These are phyloP conservation scores for Harringtonia lauricola DNA, from an alignment of 2,329 filamentous ascomycete species.

Conservation along the genomic window DNA sequence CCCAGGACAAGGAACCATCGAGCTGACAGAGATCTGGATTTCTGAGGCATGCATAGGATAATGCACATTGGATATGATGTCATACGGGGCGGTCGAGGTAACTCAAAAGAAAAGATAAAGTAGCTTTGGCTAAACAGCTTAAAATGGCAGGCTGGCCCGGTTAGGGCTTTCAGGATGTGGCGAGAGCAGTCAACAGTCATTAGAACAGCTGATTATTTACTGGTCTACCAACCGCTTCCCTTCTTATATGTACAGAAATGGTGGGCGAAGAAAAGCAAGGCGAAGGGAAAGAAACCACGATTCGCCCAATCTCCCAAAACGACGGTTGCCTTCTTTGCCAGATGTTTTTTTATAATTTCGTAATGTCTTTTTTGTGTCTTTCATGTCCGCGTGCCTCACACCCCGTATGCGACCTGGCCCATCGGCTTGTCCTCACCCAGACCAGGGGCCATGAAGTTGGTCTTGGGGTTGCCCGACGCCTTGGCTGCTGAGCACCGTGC, in stretches of 20 bases:
- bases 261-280: conserved; percentile 1
- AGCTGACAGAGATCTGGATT: too few relatives aligned
- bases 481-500: conserved; percentile 92
- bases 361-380: conserved; percentile 10
- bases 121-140: too few relatives aligned
- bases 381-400: conserved; percentile 20
- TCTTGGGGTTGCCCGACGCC: conserved; percentile 66
- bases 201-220: conserved; percentile 8
- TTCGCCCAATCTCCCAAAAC: conserved; percentile 11
- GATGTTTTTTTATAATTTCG: conserved; percentile 5
- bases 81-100: too few relatives aligned
- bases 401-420: conserved; percentile 50
- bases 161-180: too few relatives aligned
- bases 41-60: too few relatives aligned
- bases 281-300: conserved; percentile 15
- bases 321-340: neutral
- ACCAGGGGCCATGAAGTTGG: conserved; percentile 68
- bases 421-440: conserved; percentile 51
- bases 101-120: too few relatives aligned
- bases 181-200: too few relatives aligned
- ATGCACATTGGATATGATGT: too few relatives aligned
- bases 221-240: conserved; percentile 9
- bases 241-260: conserved; percentile 16
- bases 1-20: neutral
- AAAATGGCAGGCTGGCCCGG: too few relatives aligned